Conservation (phyloP, 306 rosid genomes). For the Oxytropis ochrocephala region DNA sequence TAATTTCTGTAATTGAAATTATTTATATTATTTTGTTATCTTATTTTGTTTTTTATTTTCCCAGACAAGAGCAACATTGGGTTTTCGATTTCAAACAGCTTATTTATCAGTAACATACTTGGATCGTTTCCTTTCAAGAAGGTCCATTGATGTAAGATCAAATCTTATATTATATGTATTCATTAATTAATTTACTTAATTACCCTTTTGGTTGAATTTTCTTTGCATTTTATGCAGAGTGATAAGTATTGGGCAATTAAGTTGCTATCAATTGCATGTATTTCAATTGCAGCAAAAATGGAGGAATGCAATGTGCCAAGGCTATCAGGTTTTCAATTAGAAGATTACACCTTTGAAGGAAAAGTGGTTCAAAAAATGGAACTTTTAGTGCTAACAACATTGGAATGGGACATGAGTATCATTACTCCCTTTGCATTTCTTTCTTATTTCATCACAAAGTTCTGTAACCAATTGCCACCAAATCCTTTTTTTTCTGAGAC, state of each 20-base stretch:
- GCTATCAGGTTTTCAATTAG: conserved; percentile 39
- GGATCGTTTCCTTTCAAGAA: conserved; percentile 61
- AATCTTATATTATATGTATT: not conserved
- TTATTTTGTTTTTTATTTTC: not conserved
- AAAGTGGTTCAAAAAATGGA: conserved; percentile 63
- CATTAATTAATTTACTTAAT: not conserved
- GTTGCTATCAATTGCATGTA: conserved; percentile 66
- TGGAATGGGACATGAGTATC: conserved; percentile 65
- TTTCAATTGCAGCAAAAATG: conserved; percentile 81
- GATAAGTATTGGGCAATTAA: conserved; percentile 58
- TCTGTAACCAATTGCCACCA: conserved; percentile 40
- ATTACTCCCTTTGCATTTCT: conserved; percentile 66
- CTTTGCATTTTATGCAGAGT: conserved; percentile 37
- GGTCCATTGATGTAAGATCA: conserved; percentile 52
- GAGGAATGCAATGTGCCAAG: conserved; percentile 52
- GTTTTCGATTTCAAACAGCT: conserved; percentile 70
- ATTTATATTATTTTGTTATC: not conserved
- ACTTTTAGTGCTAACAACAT: conserved; percentile 58
- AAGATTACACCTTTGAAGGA: conserved; percentile 46
- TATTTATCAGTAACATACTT: conserved; percentile 72
- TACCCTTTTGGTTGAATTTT: conserved; percentile 6
- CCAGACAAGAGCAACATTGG: conserved; percentile 59
- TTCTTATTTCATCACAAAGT: conserved; percentile 47
- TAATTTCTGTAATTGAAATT: not conserved
- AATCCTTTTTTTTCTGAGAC: conserved; percentile 23